Conservation (phyloP, 164 flowering plant species). For the Nelumbo lutea region DNA sequence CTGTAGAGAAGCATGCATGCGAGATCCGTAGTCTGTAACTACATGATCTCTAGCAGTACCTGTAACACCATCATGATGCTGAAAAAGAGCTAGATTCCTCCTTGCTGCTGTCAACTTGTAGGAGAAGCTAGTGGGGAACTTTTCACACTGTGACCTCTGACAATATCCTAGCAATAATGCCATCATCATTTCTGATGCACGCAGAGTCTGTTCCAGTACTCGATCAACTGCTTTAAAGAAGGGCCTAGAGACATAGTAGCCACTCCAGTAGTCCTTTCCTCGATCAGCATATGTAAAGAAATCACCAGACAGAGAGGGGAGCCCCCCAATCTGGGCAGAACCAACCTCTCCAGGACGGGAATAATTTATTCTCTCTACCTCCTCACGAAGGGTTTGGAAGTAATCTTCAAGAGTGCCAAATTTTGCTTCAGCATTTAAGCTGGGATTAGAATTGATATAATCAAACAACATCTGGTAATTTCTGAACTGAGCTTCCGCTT, state of each 20-base stretch:
- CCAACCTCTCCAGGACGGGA: constrained; percentile 79
- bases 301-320: constrained; percentile 92
- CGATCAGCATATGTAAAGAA: constrained; percentile 98
- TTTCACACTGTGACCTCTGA: constrained; percentile 72
- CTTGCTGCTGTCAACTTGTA: constrained; percentile 93
- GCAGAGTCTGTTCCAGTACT: constrained; percentile 88
- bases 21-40: constrained; percentile 82
- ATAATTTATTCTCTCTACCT: constrained; percentile 80
- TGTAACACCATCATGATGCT: constrained; percentile 99
- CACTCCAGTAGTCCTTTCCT: constrained; percentile 96
- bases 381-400: constrained; percentile 83
- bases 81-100: constrained; percentile 93
- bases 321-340: constrained; percentile 71
- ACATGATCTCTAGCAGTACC: constrained; percentile 98
- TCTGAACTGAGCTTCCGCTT: constrained; percentile 96
- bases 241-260: constrained; percentile 97
- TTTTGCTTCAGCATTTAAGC: constrained; percentile 75
- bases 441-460: constrained; percentile 77
- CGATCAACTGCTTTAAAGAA: constrained; percentile 98
- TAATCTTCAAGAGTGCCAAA: constrained; percentile 98
- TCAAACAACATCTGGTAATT: constrained; percentile 90
- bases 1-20: constrained; percentile 87
- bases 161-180: constrained; percentile 74
- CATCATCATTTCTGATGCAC: constrained; percentile 81
- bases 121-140: constrained; percentile 68